A percentile compares a stretch with the other conserved stretches of the same genome.
phyloP scores from a whole-genome alignment of 2,329 filamentous ascomycete species.

The Ceratocystis ficicola region DNA sequence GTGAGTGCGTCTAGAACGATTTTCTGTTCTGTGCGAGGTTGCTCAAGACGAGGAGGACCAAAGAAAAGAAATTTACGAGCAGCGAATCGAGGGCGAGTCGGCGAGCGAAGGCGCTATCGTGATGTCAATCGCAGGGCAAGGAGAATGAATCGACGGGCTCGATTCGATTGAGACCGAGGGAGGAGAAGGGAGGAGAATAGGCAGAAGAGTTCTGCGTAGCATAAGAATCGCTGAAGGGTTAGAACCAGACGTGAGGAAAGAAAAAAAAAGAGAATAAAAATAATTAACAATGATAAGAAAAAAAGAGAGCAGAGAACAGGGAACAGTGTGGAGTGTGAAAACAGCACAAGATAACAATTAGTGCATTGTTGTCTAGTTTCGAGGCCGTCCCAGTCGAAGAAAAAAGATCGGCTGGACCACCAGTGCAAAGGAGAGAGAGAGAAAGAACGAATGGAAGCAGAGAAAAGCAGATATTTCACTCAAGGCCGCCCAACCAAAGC shows the following conservation, averaged over 20 bases:
- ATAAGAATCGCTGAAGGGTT: neutral
- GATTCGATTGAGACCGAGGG: neutral
- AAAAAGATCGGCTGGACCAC: constrained; percentile 5
- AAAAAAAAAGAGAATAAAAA: neutral
- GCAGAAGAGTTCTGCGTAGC: neutral
- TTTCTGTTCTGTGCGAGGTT: neutral
- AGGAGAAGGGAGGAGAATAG: neutral
- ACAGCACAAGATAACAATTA: neutral
- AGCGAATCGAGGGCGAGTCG: constrained; percentile 1
- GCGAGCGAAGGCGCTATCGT: neutral
- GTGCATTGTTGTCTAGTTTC: neutral
- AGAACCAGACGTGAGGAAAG: neutral
- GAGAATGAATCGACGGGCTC: neutral
- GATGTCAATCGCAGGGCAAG: neutral
- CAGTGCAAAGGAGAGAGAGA: constrained; percentile 2
- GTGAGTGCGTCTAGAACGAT: neutral
- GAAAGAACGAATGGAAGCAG: neutral
- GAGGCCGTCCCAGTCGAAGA: constrained; percentile 1
- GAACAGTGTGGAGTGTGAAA: neutral
- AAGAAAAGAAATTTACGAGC: neutral
- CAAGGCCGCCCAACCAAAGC: neutral
- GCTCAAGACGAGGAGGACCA: neutral
- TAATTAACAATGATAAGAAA: neutral
- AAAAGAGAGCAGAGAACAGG: neutral
- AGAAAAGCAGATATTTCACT: constrained; percentile 5